Conservation (phyloP, 192 early-diverging fungal genomes). For the Spizellomyces punctatus region DNA sequence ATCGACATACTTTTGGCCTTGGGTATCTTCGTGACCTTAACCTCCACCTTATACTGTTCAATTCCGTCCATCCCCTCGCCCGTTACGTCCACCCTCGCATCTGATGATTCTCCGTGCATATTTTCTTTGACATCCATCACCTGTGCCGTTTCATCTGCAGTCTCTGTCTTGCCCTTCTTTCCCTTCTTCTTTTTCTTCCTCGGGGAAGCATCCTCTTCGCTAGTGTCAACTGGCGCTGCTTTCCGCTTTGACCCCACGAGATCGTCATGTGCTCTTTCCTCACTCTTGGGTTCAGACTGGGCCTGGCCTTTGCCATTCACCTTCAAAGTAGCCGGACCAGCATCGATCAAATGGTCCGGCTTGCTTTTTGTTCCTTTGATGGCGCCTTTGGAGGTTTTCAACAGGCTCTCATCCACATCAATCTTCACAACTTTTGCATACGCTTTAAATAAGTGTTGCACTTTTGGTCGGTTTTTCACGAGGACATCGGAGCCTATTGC, state of each 20-base stretch:
- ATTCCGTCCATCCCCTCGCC: no score
- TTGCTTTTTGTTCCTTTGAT: slow-evolving; percentile 24
- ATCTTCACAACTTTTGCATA: slow-evolving; percentile 35
- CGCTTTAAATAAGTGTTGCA: slow-evolving; percentile 39
- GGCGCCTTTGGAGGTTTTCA: background rate
- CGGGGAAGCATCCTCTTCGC: slow-evolving; percentile 14
- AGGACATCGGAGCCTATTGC: slow-evolving; percentile 12
- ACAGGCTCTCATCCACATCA: slow-evolving; percentile 34
- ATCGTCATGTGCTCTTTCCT: background rate
- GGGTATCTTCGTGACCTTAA: background rate
- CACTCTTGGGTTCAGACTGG: background rate
- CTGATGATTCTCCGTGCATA: no score
- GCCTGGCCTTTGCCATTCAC: background rate
- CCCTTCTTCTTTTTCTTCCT: slow-evolving; percentile 7
- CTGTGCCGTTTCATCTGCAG: background rate
- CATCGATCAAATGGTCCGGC: background rate
- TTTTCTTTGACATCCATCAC: no score
- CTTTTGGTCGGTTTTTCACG: slow-evolving; percentile 39
- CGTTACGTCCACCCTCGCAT: no score
- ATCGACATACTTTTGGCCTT: background rate
- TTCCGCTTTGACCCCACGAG: background rate
- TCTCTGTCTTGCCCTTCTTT: slow-evolving; percentile 22
- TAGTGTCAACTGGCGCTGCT: slow-evolving; percentile 8
- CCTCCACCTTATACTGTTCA: slow-evolving; percentile 4
- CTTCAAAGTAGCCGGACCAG: background rate